Percentiles rank a stretch among this genome's conserved stretches.
Evolutionary conservation across 2,329 filamentous ascomycete species (phyloP).

Genomic region (Pezicula neosporulosa): DNA sequence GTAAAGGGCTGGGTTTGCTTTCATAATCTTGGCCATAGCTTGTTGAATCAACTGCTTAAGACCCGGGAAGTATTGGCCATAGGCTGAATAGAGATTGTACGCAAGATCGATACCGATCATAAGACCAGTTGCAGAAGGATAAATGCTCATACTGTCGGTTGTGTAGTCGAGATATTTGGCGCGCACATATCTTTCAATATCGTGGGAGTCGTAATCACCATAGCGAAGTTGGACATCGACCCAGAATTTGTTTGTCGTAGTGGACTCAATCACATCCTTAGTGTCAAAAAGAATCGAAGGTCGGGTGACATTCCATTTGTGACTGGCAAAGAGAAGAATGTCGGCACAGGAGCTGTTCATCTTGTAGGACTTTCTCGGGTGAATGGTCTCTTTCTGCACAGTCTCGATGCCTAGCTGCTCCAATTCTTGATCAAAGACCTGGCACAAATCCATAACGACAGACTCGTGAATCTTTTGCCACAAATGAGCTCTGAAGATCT

Average conservation of each 20-base stretch:
- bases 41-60: slow-evolving; percentile 94
- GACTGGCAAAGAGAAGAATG: slow-evolving; percentile 92
- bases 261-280: slow-evolving; percentile 90
- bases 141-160: slow-evolving; percentile 97
- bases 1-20: slow-evolving; percentile 95
- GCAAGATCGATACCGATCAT: slow-evolving; percentile 98
- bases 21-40: slow-evolving; percentile 99
- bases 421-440: slow-evolving; percentile 96
- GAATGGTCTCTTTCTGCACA: slow-evolving; percentile 98
- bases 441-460: slow-evolving; percentile 97
- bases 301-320: slow-evolving; percentile 97
- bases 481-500: slow-evolving; percentile 98
- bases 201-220: slow-evolving; percentile 97
- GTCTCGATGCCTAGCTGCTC: slow-evolving; percentile 95
- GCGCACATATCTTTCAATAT: slow-evolving; percentile 95
- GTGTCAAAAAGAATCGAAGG: slow-evolving; percentile 94
- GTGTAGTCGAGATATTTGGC: slow-evolving; percentile 99
- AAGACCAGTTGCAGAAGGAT: slow-evolving; percentile 90
- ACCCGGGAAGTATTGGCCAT: slow-evolving; percentile 97
- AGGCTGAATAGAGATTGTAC: slow-evolving; percentile 97
- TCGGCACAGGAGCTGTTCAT: slow-evolving; percentile 99
- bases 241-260: slow-evolving; percentile 99
- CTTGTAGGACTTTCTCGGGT: slow-evolving; percentile 99
- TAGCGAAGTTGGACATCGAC: slow-evolving; percentile 95
- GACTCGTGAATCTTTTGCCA: slow-evolving; percentile 99